These are phyloP conservation scores for Reutealis trisperma DNA, from an alignment of 345 rosid species.

Conservation along the genomic window DNA sequence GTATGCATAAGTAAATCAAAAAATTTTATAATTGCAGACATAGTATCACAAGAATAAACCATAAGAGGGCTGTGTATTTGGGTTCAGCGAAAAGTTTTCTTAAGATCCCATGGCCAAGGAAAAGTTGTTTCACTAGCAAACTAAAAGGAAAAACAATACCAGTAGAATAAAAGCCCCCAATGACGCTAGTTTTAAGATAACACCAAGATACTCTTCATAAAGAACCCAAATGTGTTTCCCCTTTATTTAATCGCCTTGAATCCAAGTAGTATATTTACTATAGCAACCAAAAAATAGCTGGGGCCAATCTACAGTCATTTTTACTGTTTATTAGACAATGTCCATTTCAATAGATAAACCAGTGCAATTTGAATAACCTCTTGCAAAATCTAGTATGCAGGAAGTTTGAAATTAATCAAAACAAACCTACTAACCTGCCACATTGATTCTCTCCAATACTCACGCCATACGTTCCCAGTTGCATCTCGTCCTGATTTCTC, in stretches of 20 bases:
- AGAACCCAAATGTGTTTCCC: neutral
- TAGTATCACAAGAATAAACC: neutral
- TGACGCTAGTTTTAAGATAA: neutral
- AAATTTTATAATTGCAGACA: neutral
- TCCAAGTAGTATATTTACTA: neutral
- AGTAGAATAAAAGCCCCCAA: neutral
- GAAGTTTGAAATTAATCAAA: neutral
- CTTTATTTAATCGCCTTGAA: neutral
- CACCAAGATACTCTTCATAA: neutral
- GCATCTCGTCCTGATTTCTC: slow-evolving; percentile 96
- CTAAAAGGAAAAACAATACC: neutral
- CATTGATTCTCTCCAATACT: slow-evolving; percentile 90
- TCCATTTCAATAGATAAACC: neutral
- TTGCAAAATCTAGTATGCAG: neutral
- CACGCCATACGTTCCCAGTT: slow-evolving; percentile 80
- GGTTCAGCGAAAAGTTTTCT: neutral
- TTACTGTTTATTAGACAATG: neutral
- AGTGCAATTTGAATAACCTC: neutral
- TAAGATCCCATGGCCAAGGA: neutral
- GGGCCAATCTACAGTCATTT: neutral
- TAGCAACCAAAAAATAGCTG: neutral
- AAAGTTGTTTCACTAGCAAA: neutral
- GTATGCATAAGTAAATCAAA: neutral
- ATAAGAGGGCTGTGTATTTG: neutral
- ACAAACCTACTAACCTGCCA: slow-evolving; percentile 58